These are phyloP conservation scores for Metschnikowia kunwiensis DNA, from an alignment of 805 yeast genomes.

Conservation along the genomic window DNA sequence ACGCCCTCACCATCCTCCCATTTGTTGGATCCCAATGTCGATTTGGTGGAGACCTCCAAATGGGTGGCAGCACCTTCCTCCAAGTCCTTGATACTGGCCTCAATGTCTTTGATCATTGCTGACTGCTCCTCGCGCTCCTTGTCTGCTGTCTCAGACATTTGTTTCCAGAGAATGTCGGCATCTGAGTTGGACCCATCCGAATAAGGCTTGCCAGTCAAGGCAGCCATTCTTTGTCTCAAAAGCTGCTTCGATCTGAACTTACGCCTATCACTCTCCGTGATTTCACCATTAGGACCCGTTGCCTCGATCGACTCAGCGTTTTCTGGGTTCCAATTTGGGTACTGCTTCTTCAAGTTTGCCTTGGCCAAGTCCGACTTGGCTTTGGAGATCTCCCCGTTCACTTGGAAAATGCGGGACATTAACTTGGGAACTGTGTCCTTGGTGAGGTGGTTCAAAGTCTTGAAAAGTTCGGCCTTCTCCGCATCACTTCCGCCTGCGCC, in stretches of 20 bases:
- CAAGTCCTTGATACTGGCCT: conserved; percentile 63
- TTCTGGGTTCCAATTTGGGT: conserved; percentile 58
- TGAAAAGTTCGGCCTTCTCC: conserved; percentile 50
- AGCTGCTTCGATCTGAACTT: conserved; percentile 78
- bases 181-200: conserved; percentile 48
- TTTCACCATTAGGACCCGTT: conserved; percentile 81
- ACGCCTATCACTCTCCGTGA: conserved; percentile 79
- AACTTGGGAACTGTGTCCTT: conserved; percentile 68
- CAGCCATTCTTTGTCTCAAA: conserved; percentile 85
- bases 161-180: conserved; percentile 52
- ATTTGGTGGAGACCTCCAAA: conserved; percentile 40
- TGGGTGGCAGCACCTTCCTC: conserved; percentile 46
- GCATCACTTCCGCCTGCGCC: conserved; percentile 34
- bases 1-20: conserved; percentile 86
- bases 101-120: conserved; percentile 65
- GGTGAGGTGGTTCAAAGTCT: conserved; percentile 59
- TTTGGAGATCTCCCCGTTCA: conserved; percentile 65
- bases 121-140: conserved; percentile 55
- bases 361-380: conserved; percentile 66
- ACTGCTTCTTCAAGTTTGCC: conserved; percentile 50
- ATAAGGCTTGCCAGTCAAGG: conserved; percentile 74
- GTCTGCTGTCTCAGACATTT: conserved; percentile 50
- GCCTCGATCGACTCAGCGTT: conserved; percentile 51
- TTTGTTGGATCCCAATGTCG: conserved; percentile 54
- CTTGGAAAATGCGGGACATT: conserved; percentile 56